Evolutionary conservation across 2,329 filamentous ascomycete genomes (phyloP).

Genomic region (Microthyrium microscopicum): DNA sequence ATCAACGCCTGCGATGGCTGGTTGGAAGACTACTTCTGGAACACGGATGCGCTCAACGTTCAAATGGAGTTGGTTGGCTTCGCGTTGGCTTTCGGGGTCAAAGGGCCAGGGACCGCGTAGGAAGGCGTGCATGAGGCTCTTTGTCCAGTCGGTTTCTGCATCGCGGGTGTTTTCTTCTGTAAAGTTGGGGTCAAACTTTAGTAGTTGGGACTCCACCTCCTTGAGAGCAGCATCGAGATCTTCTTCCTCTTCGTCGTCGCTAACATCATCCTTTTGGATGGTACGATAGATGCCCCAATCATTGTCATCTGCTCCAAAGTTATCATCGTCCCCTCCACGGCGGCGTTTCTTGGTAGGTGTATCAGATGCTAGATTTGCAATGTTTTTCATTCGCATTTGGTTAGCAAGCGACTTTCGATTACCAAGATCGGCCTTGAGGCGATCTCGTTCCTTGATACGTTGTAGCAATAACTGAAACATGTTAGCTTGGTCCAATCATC

Average conservation of each 20-base stretch:
- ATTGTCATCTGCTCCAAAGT: slow-evolving; percentile 91
- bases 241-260: slow-evolving; percentile 84
- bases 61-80: slow-evolving; percentile 79
- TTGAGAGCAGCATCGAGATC: slow-evolving; percentile 62
- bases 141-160: slow-evolving; percentile 90
- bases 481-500: too few species aligned
- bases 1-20: slow-evolving; percentile 77
- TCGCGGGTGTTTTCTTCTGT: slow-evolving; percentile 84
- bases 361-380: slow-evolving; percentile 89
- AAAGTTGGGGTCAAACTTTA: slow-evolving; percentile 75
- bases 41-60: slow-evolving; percentile 94
- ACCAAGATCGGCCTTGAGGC: slow-evolving; percentile 82
- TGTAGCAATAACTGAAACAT: slow-evolving; percentile 47
- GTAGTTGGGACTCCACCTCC: slow-evolving; percentile 64
- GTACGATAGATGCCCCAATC: slow-evolving; percentile 96
- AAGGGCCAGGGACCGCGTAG: slow-evolving; percentile 75
- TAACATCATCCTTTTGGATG: slow-evolving; percentile 65
- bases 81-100: slow-evolving; percentile 59
- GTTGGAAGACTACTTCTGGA: slow-evolving; percentile 85
- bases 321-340: slow-evolving; percentile 80
- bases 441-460: slow-evolving; percentile 84
- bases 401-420: slow-evolving; percentile 93
- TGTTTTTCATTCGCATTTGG: slow-evolving; percentile 95
- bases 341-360: slow-evolving; percentile 66
- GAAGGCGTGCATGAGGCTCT: slow-evolving; percentile 79